Base-by-base conservation (phyloP, 352 stramenopile species). In the Halophytophthora polymorphica region DNA sequence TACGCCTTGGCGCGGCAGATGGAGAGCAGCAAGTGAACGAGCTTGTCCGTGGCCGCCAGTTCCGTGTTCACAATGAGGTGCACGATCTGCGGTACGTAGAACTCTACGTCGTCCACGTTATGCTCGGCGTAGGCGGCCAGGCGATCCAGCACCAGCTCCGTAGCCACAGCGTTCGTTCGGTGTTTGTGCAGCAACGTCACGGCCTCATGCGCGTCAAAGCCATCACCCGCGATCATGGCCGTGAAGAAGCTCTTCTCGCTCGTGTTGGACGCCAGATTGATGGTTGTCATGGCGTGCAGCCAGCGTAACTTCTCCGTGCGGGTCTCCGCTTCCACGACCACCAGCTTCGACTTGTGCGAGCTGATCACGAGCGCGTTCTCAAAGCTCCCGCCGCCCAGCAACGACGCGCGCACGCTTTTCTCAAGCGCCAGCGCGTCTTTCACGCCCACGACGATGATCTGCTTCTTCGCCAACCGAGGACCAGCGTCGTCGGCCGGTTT, bases 11-110 rank as follows among this genome's bases (percentile, higher is more conserved):
- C 75, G 22, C 82, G 86, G 50, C 82, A 89, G 34, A 92, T 90
- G 14, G 82, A 92, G 11, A 92, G 71, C 19, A 92, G 51, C 57
- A 89, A 50, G 37, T 86, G 59, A 33, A 88, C 75, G 17, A 89
- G 57, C 49, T 85, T 86, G 29, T 89, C 75, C 1, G 78, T 83
- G 35, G 77, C 76, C 6, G 56, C 62, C 45, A 86, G 66, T 28
- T 89, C 73, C 0, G 75, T 56, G 37, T 88, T 88, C 29, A 92
- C 69, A 3, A 82, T 69, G 17, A 90, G 58, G 38, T 90, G 82
- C 37, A 89, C 71, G 53, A 93, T 87, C 39, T 90, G 79, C 47
- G 83, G 79, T 23, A 90, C 74, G 62, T 92, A 92, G 48, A 92
- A 90, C 53, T 90, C 82, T 6, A 90, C 81, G 43, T 91, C 81